Percentiles rank a stretch among this genome's conserved stretches.
Conservation (phyloP, 2,329 filamentous ascomycete species). For the Myriangium duriaei region DNA sequence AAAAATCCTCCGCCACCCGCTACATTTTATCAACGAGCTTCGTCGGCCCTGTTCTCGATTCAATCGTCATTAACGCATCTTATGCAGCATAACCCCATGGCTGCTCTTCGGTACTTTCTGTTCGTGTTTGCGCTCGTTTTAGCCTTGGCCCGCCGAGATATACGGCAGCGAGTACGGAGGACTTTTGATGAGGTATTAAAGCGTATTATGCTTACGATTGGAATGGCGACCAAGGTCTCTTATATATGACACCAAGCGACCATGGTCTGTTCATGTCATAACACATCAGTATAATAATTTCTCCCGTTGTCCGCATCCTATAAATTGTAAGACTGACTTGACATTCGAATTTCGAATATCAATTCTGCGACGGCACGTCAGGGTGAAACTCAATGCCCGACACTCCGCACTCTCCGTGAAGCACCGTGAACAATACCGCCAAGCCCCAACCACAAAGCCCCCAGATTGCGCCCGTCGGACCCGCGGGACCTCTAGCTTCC, state of each 20-base stretch:
- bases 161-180: slow-evolving; percentile 61
- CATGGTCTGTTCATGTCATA: no score
- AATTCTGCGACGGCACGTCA: no score
- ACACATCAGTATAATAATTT: no score
- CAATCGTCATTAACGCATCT: slow-evolving; percentile 38
- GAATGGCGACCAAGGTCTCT: slow-evolving; percentile 95
- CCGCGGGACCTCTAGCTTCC: no score
- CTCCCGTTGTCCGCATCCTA: no score
- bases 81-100: slow-evolving; percentile 43
- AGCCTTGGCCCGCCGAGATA: slow-evolving; percentile 59
- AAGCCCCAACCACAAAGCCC: no score
- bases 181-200: slow-evolving; percentile 60
- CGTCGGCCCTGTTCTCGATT: slow-evolving; percentile 32
- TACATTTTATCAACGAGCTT: slow-evolving; percentile 30
- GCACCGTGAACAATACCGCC: no score
- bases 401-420: no score
- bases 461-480: no score
- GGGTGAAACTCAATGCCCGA: no score
- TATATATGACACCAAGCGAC: slow-evolving; percentile 84
- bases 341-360: no score
- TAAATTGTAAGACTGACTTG: no score
- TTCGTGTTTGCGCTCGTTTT: slow-evolving; percentile 70
- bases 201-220: slow-evolving; percentile 72
- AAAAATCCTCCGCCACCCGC: slow-evolving; percentile 29
- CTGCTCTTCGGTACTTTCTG: slow-evolving; percentile 51